Percentiles rank a stretch among this genome's conserved stretches.
phyloP scores from a whole-genome alignment of 371 early-diverging fungal genomes.

The Dinochytrium kinnereticum region DNA sequence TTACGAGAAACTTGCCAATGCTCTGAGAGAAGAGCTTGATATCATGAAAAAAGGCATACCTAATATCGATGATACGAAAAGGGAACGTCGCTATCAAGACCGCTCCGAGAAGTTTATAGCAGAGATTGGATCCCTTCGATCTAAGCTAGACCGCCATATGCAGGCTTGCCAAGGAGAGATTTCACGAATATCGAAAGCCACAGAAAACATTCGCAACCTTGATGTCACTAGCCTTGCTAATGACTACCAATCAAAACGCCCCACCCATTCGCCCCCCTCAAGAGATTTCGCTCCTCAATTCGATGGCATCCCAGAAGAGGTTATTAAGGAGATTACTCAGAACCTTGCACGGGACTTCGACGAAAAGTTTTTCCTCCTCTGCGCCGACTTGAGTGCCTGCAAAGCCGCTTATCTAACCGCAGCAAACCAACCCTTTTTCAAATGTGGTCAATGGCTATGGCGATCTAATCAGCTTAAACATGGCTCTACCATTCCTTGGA shows the following conservation, averaged over 20 bases:
- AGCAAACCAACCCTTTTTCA: constrained; percentile 41
- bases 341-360: constrained; percentile 48
- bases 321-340: constrained; percentile 4
- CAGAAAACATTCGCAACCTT: background rate
- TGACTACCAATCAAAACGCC: background rate
- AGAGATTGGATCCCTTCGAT: background rate
- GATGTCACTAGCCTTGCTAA: background rate
- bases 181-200: background rate
- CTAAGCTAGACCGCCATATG: constrained; percentile 10
- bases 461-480: constrained; percentile 36
- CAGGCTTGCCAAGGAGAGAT: background rate
- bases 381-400: constrained; percentile 46
- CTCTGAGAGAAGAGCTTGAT: background rate
- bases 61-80: background rate
- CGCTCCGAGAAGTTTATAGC: background rate
- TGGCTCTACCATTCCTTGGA: constrained; percentile 52
- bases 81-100: background rate
- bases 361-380: constrained; percentile 53
- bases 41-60: background rate
- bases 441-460: constrained; percentile 55
- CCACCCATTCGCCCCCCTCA: background rate
- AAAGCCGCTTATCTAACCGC: constrained; percentile 34
- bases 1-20: background rate
- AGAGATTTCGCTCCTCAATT: background rate
- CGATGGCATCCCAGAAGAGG: background rate